Evolutionary conservation across 306 rosid species (phyloP).

Genomic region (Cicer arietinum): DNA sequence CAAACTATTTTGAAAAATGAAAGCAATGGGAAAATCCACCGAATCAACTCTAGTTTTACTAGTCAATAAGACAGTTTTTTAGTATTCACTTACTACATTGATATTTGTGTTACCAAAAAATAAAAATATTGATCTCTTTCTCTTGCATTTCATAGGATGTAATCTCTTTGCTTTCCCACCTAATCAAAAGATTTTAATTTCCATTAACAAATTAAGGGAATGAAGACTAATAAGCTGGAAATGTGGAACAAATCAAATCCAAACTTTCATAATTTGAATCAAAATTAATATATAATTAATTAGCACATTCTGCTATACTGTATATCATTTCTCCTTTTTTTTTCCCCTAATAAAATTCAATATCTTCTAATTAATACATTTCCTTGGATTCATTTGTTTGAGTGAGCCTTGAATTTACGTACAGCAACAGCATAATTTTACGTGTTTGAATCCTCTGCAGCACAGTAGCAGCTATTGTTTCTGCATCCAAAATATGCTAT

Average conservation of each 20-base stretch:
- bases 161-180: conserved; percentile 42
- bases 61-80: not conserved
- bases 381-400: conserved; percentile 13
- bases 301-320: conserved; percentile 44
- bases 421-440: too few species aligned
- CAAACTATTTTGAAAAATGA: conserved; percentile 33
- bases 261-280: conserved; percentile 27
- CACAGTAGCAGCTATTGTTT: too few species aligned
- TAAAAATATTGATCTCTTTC: not conserved
- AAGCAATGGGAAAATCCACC: conserved; percentile 28
- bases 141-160: conserved; percentile 24
- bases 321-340: conserved; percentile 34
- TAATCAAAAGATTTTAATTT: conserved; percentile 26
- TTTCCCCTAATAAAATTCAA: conserved; percentile 54
- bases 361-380: conserved; percentile 32
- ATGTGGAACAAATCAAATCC: conserved; percentile 30
- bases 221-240: conserved; percentile 10
- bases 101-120: conserved; percentile 41
- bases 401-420: too few species aligned
- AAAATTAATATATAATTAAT: conserved; percentile 24
- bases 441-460: too few species aligned
- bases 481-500: conserved; percentile 43
- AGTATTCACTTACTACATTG: conserved; percentile 38
- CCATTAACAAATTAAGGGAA: conserved; percentile 36
- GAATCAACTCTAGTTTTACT: not conserved